Evolutionary conservation across 495 filamentous ascomycete genomes (phyloP), one percentile per base, ranked within the genome.

Genomic region (Oleoguttula mirabilis): DNA sequence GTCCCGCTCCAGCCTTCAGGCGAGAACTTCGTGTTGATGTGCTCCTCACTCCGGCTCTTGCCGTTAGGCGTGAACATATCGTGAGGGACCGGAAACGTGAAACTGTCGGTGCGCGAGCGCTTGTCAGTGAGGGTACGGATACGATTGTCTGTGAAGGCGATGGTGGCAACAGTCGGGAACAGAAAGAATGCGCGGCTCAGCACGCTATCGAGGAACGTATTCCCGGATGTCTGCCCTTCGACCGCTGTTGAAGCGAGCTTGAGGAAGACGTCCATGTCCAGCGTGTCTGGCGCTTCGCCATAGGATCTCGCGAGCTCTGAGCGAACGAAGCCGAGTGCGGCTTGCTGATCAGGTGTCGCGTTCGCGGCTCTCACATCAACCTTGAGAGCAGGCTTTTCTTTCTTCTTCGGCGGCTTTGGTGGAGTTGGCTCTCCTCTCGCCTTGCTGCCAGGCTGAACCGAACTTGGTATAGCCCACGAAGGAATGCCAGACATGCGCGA

Each of bases 21-120:
- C 10, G 72, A 73, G 54, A 82, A 84, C 35, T 71, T 77, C 22
- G 79, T 85, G 52, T 83, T 83, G 59, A 94, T 79, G 47, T 78
- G 76, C 51, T 85, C 82, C 23, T 77, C 67, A 55, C 78, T 86
- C 35, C 67, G 71, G 38, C 71, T 75, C 36, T 50, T 51, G 15
- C 65, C 55, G 33, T 58, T 43, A 11, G 54, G 35, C 10, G 55
- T 30, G 45, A 60, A 69, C n/a, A 57, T 44, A 15, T 64, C 59
- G 32, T 66, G 58, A 39, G 60, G 55, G 40, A 55, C 23, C 2
- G 49, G 48, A 39, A 40, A 43, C 4, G 30, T 22, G 41, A 55
- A 58, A 35, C 55, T 58, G 32, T 41, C 32, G 16, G 2, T 22
- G 32, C 6, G 36, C 44, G 33, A 20, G 5, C 6, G 24, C 8